Evolutionary conservation across 768 basidiomycete species (phyloP), one percentile per base, ranked within the genome.

Genomic region (Chiua virens): DNA sequence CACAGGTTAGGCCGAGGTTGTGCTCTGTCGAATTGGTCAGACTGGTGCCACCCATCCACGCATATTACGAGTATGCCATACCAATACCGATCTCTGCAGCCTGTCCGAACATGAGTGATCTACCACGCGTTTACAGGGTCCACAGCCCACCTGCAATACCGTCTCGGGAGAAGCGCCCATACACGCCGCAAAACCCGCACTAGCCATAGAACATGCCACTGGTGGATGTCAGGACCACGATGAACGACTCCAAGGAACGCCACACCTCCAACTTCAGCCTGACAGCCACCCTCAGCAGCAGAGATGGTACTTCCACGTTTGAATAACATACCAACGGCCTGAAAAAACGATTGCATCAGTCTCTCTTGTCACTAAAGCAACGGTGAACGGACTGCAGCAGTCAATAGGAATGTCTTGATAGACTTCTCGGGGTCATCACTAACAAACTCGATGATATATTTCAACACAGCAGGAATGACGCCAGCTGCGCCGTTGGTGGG

Each of bases 221-320:
- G 25, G 35, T 49, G n/a, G 22, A 23, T 34, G 45, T 53, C 25
- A 52, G 41, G 25, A 32, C 22, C 20, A 30, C 36, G 40, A 13
- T 21, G 17, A 50, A 39, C 30, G 50, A 11, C 18, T n/a, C 13
- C 15, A 11, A 21, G 25, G 18, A 35, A 30, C 18, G 36, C 61
- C 73, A 27, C 63, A 87, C 88, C 88, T 67, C 95, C 95, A 5
- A 98, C 95, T 73, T 96, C 93, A 18, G 93, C 93, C 73, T 93
- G 91, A 67, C 93, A 96, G 11, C 86, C 93, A 18, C 95, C 95
- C 71, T 98, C 96, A 0, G 96, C 94, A 14, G 95, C 95, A 42
- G 89, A 91, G 45, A 98, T 97, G 2, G 95, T 96, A 55, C 92
- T 92, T n/a, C 94, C 93, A 52, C 95, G 83, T 67, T 98, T 98